phyloP scores from a whole-genome alignment of 192 early-diverging fungal genomes.

The Phlyctochytrium planicorne region DNA sequence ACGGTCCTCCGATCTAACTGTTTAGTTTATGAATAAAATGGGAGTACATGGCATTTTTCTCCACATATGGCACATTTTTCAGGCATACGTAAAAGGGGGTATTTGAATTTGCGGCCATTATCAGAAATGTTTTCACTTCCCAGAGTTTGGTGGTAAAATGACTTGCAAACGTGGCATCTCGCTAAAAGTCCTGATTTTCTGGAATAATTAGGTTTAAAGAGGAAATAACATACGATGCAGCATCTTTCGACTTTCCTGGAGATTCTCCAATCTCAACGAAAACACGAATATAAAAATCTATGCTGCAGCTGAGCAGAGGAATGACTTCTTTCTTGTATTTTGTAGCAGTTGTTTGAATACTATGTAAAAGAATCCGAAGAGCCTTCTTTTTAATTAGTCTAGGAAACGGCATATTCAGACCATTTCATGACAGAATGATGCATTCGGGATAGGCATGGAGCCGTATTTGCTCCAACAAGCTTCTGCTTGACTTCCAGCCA shows the following conservation, averaged over 20 bases:
- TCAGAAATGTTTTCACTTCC: slow-evolving; percentile 63
- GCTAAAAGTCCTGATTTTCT: slow-evolving; percentile 83
- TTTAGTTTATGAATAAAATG: background rate
- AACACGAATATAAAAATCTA: slow-evolving; percentile 96
- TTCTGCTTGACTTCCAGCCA: slow-evolving; percentile 88
- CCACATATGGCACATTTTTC: slow-evolving; percentile 74
- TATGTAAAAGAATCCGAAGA: slow-evolving; percentile 83
- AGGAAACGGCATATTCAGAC: slow-evolving; percentile 26
- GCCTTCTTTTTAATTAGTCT: slow-evolving; percentile 47
- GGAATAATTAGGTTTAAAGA: background rate
- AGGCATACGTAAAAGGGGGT: slow-evolving; percentile 59
- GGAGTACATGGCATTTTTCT: slow-evolving; percentile 63
- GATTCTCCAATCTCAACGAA: slow-evolving; percentile 88
- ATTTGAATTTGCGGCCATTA: slow-evolving; percentile 58
- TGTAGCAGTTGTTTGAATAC: slow-evolving; percentile 78
- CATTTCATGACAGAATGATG: slow-evolving; percentile 93
- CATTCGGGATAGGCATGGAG: slow-evolving; percentile 79
- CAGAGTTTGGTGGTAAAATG: slow-evolving; percentile 70
- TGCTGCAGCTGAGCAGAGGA: slow-evolving; percentile 88
- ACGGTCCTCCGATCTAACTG: slow-evolving; percentile 83
- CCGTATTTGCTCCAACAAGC: slow-evolving; percentile 93
- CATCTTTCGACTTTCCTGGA: slow-evolving; percentile 70
- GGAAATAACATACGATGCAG: slow-evolving; percentile 55
- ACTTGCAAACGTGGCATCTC: slow-evolving; percentile 80
- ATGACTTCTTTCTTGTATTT: slow-evolving; percentile 82